These are phyloP conservation scores for Herpetospermum pedunculosum DNA, from an alignment of 306 rosid species.

Conservation along the genomic window DNA sequence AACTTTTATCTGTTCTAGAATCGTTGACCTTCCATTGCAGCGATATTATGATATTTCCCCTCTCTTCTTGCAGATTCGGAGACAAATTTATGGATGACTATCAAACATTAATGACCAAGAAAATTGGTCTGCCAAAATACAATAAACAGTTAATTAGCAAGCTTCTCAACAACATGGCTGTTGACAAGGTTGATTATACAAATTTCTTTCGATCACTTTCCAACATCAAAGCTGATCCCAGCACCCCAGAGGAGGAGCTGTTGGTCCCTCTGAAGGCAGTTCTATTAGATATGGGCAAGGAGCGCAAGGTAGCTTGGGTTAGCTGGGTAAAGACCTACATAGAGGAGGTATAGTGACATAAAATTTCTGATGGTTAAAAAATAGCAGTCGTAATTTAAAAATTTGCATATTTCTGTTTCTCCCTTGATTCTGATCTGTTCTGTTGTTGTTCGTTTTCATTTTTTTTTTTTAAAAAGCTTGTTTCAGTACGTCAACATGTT, in stretches of 20 bases:
- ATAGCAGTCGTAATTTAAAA: neutral
- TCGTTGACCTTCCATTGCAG: neutral
- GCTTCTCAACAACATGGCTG: constrained; percentile 89
- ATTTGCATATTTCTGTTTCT: neutral
- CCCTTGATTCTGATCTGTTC: neutral
- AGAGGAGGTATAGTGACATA: constrained; percentile 47
- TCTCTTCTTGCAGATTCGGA: constrained; percentile 57
- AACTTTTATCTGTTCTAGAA: neutral
- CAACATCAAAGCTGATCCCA: constrained; percentile 72
- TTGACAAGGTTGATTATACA: constrained; percentile 96
- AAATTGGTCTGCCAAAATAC: constrained; percentile 90
- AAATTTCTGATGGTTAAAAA: neutral
- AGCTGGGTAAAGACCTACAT: constrained; percentile 72
- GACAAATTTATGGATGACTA: constrained; percentile 91
- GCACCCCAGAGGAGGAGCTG: constrained; percentile 66
- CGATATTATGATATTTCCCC: constrained; percentile 9
- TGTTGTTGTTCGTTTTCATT: neutral
- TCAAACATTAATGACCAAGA: constrained; percentile 86
- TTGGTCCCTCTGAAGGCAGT: constrained; percentile 78
- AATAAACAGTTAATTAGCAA: constrained; percentile 75
- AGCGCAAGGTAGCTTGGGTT: constrained; percentile 91
- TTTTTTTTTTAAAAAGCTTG: neutral
- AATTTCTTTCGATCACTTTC: constrained; percentile 78
- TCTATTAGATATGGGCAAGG: constrained; percentile 89
- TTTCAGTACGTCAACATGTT: neutral